Percentiles rank a stretch among this genome's conserved stretches.
Evolutionary conservation across 163 green algal species (phyloP).

Genomic region (Trebouxia gelatinosa): DNA sequence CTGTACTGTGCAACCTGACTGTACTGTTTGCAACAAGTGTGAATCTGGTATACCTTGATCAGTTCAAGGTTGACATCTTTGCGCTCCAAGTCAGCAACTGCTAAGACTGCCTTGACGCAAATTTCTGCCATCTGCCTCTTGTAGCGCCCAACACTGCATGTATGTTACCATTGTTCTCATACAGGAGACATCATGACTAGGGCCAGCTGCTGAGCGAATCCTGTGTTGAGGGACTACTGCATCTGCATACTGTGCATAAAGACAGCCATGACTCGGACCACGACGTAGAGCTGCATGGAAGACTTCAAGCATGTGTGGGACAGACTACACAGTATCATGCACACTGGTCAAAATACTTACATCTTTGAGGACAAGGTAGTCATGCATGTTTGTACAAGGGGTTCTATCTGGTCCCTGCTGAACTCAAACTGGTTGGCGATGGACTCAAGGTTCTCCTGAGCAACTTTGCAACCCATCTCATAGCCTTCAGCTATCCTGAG

Average conservation of each 20-base stretch:
- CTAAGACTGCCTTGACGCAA: conserved; percentile 95
- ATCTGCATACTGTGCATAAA: too few species aligned
- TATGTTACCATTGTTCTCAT: too few species aligned
- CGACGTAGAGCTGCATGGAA: too few species aligned
- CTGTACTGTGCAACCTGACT: neutral
- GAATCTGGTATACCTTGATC: conserved; percentile 89
- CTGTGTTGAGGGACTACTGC: too few species aligned
- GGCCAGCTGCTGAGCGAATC: too few species aligned
- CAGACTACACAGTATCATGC: too few species aligned
- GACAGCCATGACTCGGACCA: too few species aligned
- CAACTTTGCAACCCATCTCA: conserved; percentile 92
- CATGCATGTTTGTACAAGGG: conserved; percentile 97
- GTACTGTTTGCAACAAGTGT: neutral
- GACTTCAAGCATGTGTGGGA: too few species aligned
- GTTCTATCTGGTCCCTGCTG: conserved; percentile 79
- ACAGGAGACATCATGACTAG: too few species aligned
- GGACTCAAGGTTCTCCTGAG: conserved; percentile 77
- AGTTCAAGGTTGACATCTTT: conserved; percentile 98
- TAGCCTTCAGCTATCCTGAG: conserved; percentile 96
- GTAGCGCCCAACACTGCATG: too few species aligned
- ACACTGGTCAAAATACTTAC: too few species aligned
- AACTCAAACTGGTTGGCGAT: conserved; percentile 93
- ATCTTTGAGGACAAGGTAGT: conserved; percentile 99
- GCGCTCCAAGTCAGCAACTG: conserved; percentile 92
- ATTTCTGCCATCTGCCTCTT: conserved; percentile 97